Evolutionary conservation across 208 protist species (phyloP).

Genomic region (Leptomonas pyrrhocoris): DNA sequence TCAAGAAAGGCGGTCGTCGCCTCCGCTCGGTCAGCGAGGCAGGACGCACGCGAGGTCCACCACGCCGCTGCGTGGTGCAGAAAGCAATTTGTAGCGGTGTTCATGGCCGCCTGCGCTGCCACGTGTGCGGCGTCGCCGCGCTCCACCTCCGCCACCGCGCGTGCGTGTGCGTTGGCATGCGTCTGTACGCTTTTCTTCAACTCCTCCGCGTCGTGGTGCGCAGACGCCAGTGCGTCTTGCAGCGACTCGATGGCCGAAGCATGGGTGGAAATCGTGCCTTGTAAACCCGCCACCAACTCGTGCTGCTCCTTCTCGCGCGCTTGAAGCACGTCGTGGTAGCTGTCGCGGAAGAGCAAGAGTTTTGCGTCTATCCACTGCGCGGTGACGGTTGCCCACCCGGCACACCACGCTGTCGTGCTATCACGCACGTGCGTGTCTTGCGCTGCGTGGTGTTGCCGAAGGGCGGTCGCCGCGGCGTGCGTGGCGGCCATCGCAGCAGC

Average conservation of each 20-base stretch:
- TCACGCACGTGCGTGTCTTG: not conserved
- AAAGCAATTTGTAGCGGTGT: not conserved
- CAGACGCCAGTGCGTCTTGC: not conserved
- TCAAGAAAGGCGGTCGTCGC: not conserved
- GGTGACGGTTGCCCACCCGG: not conserved
- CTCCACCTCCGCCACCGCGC: not conserved
- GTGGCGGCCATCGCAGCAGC: not conserved
- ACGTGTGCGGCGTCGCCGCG: not conserved
- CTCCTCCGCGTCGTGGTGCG: not conserved
- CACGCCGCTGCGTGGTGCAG: not conserved
- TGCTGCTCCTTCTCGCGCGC: not conserved
- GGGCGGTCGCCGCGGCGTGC: not conserved
- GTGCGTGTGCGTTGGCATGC: not conserved
- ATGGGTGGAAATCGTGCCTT: not conserved
- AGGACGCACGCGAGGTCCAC: constrained; percentile 1
- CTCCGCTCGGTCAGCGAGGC: not conserved
- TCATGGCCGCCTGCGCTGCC: not conserved
- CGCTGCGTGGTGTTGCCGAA: not conserved
- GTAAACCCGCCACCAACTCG: not conserved
- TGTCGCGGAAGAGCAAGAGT: not conserved
- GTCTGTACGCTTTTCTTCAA: not conserved
- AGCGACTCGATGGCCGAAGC: not conserved
- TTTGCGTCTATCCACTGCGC: constrained; percentile 1
- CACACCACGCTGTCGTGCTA: not conserved
- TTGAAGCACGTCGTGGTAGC: not conserved